Conservation (phyloP, 768 basidiomycete species). For the Lactarius deliciosus region DNA sequence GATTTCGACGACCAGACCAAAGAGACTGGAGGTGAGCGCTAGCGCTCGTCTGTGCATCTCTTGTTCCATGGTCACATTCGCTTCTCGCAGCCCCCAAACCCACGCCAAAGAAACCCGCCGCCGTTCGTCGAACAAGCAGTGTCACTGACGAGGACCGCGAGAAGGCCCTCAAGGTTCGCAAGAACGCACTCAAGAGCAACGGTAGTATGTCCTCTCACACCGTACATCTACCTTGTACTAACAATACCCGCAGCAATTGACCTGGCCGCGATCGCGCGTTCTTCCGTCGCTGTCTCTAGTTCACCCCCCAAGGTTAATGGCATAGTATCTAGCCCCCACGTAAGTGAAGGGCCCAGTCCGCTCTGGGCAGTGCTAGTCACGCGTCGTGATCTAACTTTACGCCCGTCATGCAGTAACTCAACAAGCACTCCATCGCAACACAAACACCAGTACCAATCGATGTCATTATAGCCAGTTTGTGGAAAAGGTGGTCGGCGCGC, state of each 20-base stretch:
- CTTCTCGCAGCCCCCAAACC: constrained; percentile 1
- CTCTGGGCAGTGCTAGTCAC: neutral
- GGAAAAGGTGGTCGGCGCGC: constrained; percentile 3
- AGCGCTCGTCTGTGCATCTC: constrained; percentile 17
- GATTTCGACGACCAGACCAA: constrained; percentile 42
- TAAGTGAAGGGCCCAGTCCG: constrained; percentile 11
- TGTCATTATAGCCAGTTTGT: constrained; percentile 15
- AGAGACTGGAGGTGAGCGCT: constrained; percentile 28
- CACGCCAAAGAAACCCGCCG: constrained; percentile 1
- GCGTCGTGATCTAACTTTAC: constrained; percentile 14
- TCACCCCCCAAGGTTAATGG: constrained; percentile 42
- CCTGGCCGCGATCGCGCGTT: constrained; percentile 78
- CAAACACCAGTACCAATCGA: constrained; percentile 11
- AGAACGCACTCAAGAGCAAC: constrained; percentile 68
- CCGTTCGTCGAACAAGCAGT: constrained; percentile 39
- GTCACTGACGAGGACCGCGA: constrained; percentile 65
- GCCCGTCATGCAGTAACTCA: constrained; percentile 21
- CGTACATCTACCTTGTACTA: neutral
- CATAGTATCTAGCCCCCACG: constrained; percentile 10
- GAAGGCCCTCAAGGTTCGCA: constrained; percentile 66
- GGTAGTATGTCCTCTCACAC: constrained; percentile 18
- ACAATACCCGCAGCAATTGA: constrained; percentile 43
- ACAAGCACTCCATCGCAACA: constrained; percentile 16
- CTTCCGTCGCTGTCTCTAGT: constrained; percentile 66
- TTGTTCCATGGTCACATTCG: constrained; percentile 1